Evolutionary conservation across 169 alveolate species (phyloP), one percentile per base, ranked within the genome.

Genomic region (Plasmodium knowlesi): DNA sequence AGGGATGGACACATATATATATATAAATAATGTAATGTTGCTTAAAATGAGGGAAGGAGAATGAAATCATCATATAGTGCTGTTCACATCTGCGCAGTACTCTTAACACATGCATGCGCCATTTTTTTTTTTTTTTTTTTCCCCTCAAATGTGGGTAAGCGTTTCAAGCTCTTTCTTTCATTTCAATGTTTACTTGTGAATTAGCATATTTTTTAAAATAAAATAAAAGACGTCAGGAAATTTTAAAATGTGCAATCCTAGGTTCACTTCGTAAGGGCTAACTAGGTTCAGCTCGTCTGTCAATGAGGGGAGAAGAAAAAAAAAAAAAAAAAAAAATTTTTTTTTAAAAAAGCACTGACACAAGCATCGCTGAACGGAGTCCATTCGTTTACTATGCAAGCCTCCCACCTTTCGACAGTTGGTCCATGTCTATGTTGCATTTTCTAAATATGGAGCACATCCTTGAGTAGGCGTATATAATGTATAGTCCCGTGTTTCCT

Each of bases 391-490:
- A 92, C 28, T 22, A 61, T 14, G 37, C 3, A 32, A 1, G 30
- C n/a, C 10, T 39, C 39, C 10, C 6, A 85, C 93, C 93, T 73
- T 74, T 74, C 14, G 85, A 41, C 46, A 85, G 41, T 32, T 74
- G 86, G 30, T 79, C 93, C 25, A 94, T 94, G 80, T 96, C 94
- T 37, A 95, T 71, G 22, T 96, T 98, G 25, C 98, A 97, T 95
- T 98, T 98, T 93, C 98, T 96, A 89, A 98, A 97, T 73, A 99
- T 98, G 61, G 99, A 98, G 84, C 99, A 97, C 43, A 99, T 97
- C 91, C 99, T 95, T 83, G 99, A 99, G 96, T 98, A 99, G 46
- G 98, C 98, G 94, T 99, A 99, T 79, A 98, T 96, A 50, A 99
- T 96, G 94, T 98, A 99, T 32, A 99, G 98, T 25, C 99, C 99